Base-by-base conservation (phyloP, 169 alveolate species). In the Cryptosporidium andersoni region DNA sequence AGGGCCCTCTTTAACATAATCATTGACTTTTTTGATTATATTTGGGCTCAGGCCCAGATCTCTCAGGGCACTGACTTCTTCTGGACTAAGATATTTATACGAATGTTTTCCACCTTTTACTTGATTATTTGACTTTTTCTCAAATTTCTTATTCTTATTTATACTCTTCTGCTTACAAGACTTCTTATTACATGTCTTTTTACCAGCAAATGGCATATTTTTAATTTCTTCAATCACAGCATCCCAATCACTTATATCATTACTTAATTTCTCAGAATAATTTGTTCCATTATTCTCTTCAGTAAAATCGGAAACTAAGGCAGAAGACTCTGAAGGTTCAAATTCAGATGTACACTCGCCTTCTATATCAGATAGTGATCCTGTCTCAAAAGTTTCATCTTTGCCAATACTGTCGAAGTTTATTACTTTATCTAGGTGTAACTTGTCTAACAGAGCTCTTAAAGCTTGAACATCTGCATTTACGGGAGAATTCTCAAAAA, bases 191-290 rank as follows among this genome's bases (percentile, higher is more conserved):
- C 3, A 6, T 37, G 6, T 5, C 12, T 55, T 40, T 62, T 34
- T 64, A 47, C 39, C 62, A 64, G n/a, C 34, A 55, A 16, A 64
- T 25, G 25, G 14, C 5, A 47, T 42, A 25, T 60, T 74, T 49
- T 43, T 8, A 6, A 47, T 51, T 3, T 74, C 85, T 1, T 58
- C 45, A 74, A 74, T 56, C 39, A 56, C 55, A 36, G 14, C 11
- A 60, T 74, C 68, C 85, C 85, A 74, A n/a, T 74, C 85, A 74
- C 85, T 74, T 39, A 74, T 47, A 25, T 25, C 25, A 64, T 12
- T 16, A 53, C 40, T 5, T 4, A 16, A 16, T 25, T 53, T 4
- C n/a, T 53, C 63, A 34, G 40, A 6, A 16, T 34, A 1, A 16
- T 3, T 34, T 39, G 39, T 16, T 16, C 11, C 2, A 2, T 60